Conservation (phyloP, 106 monocot species). For the Phalaenopsis equestris region DNA sequence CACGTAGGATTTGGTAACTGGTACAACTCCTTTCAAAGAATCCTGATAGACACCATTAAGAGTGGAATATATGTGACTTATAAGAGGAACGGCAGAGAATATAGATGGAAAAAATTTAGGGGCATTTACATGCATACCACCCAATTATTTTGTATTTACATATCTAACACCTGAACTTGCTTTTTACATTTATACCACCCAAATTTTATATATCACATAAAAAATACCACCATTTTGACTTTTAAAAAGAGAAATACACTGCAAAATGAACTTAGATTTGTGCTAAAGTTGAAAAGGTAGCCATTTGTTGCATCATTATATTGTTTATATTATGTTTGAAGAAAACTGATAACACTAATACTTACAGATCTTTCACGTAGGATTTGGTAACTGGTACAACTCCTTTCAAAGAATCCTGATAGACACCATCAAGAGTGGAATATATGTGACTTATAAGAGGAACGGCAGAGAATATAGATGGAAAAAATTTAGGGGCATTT, state of each 20-base stretch:
- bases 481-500: background rate
- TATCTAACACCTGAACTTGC: too few species aligned
- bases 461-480: background rate
- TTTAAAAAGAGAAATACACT: too few species aligned
- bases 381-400: conserved; percentile 11
- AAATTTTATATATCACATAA: too few species aligned
- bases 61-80: background rate
- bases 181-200: too few species aligned
- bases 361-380: conserved; percentile 31
- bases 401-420: conserved; percentile 28
- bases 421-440: background rate
- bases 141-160: too few species aligned
- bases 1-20: conserved; percentile 12
- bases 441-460: background rate
- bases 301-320: background rate
- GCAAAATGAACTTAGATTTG: background rate
- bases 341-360: background rate
- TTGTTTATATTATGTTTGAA: background rate
- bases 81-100: background rate
- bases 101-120: background rate
- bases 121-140: too few species aligned
- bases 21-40: conserved; percentile 11
- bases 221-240: too few species aligned
- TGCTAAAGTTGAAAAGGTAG: background rate
- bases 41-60: conserved; percentile 22